Percentiles rank a stretch among this genome's conserved stretches.
These are phyloP conservation scores for Calocera cornea DNA, from an alignment of 768 basidiomycete genomes.

Conservation along the genomic window DNA sequence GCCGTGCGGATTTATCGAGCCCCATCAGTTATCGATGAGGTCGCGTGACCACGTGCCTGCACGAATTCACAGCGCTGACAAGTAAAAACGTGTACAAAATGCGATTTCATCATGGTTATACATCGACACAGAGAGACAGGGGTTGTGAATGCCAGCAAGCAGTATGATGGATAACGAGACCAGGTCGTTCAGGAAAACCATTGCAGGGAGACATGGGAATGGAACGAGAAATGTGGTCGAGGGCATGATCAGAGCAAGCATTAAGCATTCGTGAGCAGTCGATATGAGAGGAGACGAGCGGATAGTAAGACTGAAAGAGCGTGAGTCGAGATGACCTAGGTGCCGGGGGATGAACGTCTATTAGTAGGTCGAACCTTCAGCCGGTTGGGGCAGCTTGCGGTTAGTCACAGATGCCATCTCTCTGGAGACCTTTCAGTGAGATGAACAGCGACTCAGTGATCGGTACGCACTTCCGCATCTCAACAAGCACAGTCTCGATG, in stretches of 20 bases:
- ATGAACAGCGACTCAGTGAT: neutral
- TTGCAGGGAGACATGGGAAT: neutral
- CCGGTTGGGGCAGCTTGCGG: conserved; percentile 87
- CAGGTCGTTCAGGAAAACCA: neutral
- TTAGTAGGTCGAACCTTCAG: conserved; percentile 49
- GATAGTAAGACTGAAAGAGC: neutral
- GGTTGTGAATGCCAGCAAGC: conserved; percentile 3
- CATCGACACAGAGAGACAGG: neutral
- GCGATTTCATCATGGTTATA: conserved; percentile 1
- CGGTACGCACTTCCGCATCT: conserved; percentile 66
- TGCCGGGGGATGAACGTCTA: neutral
- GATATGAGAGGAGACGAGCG: neutral
- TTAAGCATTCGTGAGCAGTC: neutral
- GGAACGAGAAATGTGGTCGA: neutral
- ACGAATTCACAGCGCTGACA: too few species aligned
- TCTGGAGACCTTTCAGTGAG: conserved; percentile 30
- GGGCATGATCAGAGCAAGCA: conserved; percentile 1
- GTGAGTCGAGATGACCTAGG: neutral
- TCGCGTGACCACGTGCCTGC: neutral
- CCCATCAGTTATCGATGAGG: neutral
- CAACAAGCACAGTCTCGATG: conserved; percentile 82
- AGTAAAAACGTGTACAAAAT: neutral
- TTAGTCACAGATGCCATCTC: conserved; percentile 91
- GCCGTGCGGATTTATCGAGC: neutral
- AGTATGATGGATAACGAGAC: conserved; percentile 1